phyloP scores from a whole-genome alignment of 495 filamentous ascomycete species.

The Halenospora varia region DNA sequence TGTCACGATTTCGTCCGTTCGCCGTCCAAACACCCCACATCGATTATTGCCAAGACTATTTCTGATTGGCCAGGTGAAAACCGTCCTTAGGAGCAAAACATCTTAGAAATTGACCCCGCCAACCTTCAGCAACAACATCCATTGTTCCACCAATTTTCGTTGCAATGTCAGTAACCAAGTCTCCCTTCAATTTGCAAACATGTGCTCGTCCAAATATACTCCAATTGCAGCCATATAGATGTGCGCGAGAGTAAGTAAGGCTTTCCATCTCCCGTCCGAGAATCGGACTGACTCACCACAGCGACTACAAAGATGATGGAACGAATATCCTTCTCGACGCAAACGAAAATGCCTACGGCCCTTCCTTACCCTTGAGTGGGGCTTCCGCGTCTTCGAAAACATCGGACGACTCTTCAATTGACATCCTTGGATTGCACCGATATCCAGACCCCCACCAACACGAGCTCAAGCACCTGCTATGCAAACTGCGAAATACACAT shows the following conservation, averaged over 20 bases:
- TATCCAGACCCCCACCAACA: conserved; percentile 96
- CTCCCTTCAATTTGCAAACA: conserved; percentile 68
- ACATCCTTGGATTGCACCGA: conserved; percentile 78
- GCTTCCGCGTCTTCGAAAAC: background rate
- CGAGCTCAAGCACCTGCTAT: conserved; percentile 81
- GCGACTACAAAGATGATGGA: conserved; percentile 98
- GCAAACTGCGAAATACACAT: conserved; percentile 83
- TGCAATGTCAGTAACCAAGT: conserved; percentile 25
- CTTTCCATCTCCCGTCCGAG: conserved; percentile 12
- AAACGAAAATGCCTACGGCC: conserved; percentile 96
- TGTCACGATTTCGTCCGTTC: no score
- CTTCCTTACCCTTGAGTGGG: conserved; percentile 44
- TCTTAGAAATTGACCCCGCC: no score
- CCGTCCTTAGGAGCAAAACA: no score
- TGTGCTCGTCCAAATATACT: conserved; percentile 85
- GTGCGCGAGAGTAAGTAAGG: conserved; percentile 69
- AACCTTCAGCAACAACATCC: no score
- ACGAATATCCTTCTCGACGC: conserved; percentile 95
- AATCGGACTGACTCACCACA: conserved; percentile 34
- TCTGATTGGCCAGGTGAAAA: no score
- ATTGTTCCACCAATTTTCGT: no score
- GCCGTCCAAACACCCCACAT: no score
- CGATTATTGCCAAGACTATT: no score
- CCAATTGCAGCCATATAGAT: conserved; percentile 76
- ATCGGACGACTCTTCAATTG: conserved; percentile 28